Evolutionary conservation across 371 early-diverging fungal genomes (phyloP).

Genomic region (Mucor saturninus): DNA sequence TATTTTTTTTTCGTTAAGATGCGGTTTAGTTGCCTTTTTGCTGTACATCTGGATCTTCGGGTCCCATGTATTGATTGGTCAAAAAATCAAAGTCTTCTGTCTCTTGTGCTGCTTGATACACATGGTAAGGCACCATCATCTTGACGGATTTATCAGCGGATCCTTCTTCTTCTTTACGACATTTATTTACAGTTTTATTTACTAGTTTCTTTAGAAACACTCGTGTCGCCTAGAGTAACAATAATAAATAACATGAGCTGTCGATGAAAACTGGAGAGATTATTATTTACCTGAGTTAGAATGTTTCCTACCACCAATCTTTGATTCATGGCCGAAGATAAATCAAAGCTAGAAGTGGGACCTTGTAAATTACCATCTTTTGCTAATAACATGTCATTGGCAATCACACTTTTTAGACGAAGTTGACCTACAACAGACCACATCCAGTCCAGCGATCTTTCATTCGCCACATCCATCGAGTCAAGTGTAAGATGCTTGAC

Average conservation of each 20-base stretch:
- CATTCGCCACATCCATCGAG: slow-evolving; percentile 30
- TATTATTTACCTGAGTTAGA: slow-evolving; percentile 25
- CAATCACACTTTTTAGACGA: slow-evolving; percentile 40
- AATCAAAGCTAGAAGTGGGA: slow-evolving; percentile 31
- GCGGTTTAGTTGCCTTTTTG: not conserved
- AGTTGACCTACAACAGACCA: slow-evolving; percentile 50
- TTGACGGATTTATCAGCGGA: slow-evolving; percentile 33
- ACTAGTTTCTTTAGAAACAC: slow-evolving; percentile 39
- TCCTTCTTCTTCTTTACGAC: slow-evolving; percentile 31
- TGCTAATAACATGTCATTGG: slow-evolving; percentile 43
- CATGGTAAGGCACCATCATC: slow-evolving; percentile 55
- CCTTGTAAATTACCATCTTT: slow-evolving; percentile 43
- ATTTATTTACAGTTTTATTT: slow-evolving; percentile 29
- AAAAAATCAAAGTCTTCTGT: slow-evolving; percentile 58
- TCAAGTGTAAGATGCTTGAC: slow-evolving; percentile 15
- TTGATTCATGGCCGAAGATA: slow-evolving; percentile 43
- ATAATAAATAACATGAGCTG: no score
- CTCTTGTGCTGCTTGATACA: slow-evolving; percentile 51
- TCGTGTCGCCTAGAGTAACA: slow-evolving; percentile 28
- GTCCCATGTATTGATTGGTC: slow-evolving; percentile 55
- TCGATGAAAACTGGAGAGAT: not conserved
- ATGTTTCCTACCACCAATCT: slow-evolving; percentile 41
- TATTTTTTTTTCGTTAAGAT: not conserved
- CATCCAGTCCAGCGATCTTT: slow-evolving; percentile 49
- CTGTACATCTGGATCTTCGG: slow-evolving; percentile 18